Evolutionary conservation across 2,329 filamentous ascomycete genomes (phyloP), one percentile per base, ranked within the genome.

Genomic region (Cordyceps tenuipes): DNA sequence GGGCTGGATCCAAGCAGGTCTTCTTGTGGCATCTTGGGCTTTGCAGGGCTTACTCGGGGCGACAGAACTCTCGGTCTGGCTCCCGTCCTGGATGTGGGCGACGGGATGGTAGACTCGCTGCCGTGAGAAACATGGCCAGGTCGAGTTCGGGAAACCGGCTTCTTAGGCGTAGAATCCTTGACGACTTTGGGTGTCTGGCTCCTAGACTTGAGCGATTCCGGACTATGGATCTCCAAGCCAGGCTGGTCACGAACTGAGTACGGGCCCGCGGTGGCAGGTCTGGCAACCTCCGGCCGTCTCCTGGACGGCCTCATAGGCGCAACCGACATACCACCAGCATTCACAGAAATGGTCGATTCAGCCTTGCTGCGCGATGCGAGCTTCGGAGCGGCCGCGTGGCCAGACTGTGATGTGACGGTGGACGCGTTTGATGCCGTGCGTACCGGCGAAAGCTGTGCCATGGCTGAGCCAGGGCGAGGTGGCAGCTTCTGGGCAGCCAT

Each of bases 261-360:
- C 0, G 84, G 84, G 0, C 84, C 84, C 12, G 84, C 84, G 13
- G 84, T 87, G 13, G 84, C 84, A 39, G 84, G 84, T 61, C 84
- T 77, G 31, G 80, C 78, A 65, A 83, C 74, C 59, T 86, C 84
- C 3, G 83, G 82, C 47, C 82, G 76, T 65, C 78, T 80, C 69
- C 79, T 81, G 47, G 78, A 76, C 52, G 84, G 84, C 60, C 84
- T 77, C 78, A 86, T 83, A 1, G 84, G 84, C 31, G 84, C 84
- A 50, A 81, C 82, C 10, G 84, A 86, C 71, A 87, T 79, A 41
- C 84, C 83, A 17, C 81, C 80, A 34, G 81, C 76, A 29, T 79
- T 76, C 61, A 75, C 73, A 10, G 73, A 75, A 60, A 79, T 71
- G 13, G 72, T 77, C 46, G 71, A 70, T 61, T 78, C 82, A 44